Base-by-base conservation (phyloP, 2,329 filamentous ascomycete genomes). In the Dryadomyces quercivorus region DNA sequence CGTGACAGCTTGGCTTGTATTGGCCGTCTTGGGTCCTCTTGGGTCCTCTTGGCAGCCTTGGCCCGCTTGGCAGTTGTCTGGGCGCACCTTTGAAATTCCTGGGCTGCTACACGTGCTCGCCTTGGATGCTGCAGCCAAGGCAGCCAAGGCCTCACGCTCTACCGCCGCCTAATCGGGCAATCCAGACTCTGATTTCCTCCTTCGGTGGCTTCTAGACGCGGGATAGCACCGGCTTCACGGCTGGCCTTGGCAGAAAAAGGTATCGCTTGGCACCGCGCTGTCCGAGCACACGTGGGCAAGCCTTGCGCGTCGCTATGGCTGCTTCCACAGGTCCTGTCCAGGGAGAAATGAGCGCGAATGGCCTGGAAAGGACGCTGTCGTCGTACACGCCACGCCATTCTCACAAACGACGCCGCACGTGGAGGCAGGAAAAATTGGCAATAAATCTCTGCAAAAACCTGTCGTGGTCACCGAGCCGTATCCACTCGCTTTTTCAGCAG, bases 11-110 rank as follows among this genome's bases (percentile, higher is more conserved):
- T 13, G 36, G 36, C 15, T 16, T 40, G 16, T 49, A 26, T 49
- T 38, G 31, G 31, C 31, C 13, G 31, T 40, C 48, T 50, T 49
- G 47, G 47, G 31, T 34, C 26, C 26, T 31, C 26, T 31, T 31
- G 26, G 26, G 26, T 31, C 26, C 9, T 34, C 45, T 48, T 70
- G 36, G 48, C 48, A 20, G 12, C 22, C 50, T 51, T 51, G 50
- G 36, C 50, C 10, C n/a, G 16, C 45, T 48, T 48, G 45, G 45
- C 45, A 15, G 16, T 6, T 13, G 50, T 16, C 50, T 51, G 38
- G 50, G 50, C 50, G 43, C 26, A 21, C 50, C 50, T 15, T 44
- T 51, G 38, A 43, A 21, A 2, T 31, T 34, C 6, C 38, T 8
- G 9, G 13, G 15, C 13, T 20, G 18, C 15, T 21, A 36, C 50